Base-by-base conservation (phyloP, 805 yeast genomes). In the Priceomyces melissophilus region DNA sequence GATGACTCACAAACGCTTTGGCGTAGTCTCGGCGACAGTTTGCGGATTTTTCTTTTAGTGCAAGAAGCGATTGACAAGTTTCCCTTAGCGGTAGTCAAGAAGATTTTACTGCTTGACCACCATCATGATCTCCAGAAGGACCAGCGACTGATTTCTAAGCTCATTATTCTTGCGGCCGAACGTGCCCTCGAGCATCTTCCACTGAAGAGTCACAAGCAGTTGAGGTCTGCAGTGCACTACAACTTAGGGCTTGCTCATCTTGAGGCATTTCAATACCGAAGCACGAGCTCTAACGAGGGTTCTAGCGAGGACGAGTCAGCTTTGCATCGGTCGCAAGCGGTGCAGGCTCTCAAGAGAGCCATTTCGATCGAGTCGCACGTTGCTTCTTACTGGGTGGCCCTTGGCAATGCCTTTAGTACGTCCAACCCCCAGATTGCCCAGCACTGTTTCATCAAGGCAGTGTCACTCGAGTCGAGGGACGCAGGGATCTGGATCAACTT, bases 391-490 rank as follows among this genome's bases (percentile, higher is more conserved):
- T 93, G 99, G 99, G 70, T 78, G 39, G 82, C 86, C 0, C 68
- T 91, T 23, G 99, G 98, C 10, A 75, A 84, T 42, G 84, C 89
- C 0, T 78, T 87, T 6, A 72, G 82, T 40, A 64, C 78, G 3
- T 61, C 70, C 3, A 84, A 80, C 48, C 82, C 91, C 0, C 74
- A 76, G 36, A 84, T 87, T 5, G 71, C 97, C 0, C 99, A 93
- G 61, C 99, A 93, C 63, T 88, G 96, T 58, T 87, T 86, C 52
- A 85, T 93, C 51, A 84, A 87, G 47, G 90, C 97, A 0, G 64
- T 82, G 2, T 72, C 86, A 0, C 61, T 89, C 30, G 82, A 86
- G 36, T 77, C 85, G 5, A 77, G 78, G 39, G 86, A 85, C 41
- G 76, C 83, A 3, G 65, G 65, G 12, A 75, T 82, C 4, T 93